Evolutionary conservation across 768 basidiomycete genomes (phyloP).

Genomic region (Nidularia pulvinata): DNA sequence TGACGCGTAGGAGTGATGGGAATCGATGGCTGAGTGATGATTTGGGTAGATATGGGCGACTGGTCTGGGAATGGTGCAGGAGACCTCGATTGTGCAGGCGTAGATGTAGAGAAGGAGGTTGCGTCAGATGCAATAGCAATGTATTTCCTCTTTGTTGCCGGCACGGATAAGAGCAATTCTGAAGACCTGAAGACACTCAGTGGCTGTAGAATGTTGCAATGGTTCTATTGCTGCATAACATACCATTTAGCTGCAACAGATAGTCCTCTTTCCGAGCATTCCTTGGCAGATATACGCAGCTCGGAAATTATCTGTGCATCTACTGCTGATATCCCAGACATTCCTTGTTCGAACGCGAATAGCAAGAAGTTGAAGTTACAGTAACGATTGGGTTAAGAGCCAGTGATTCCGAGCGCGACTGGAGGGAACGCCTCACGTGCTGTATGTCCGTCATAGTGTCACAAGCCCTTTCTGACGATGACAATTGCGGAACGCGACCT

Average conservation of each 20-base stretch:
- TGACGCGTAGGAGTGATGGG: slow-evolving; percentile 23
- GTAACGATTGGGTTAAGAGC: too few relatives aligned
- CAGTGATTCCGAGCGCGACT: too few relatives aligned
- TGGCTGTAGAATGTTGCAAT: too few relatives aligned
- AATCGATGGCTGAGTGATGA: slow-evolving; percentile 20
- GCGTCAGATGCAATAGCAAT: slow-evolving; percentile 13
- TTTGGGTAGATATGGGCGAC: slow-evolving; percentile 29
- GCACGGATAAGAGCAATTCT: slow-evolving; percentile 68
- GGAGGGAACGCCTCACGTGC: too few relatives aligned
- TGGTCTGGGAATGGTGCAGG: slow-evolving; percentile 33
- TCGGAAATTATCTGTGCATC: slow-evolving; percentile 54
- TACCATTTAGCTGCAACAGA: slow-evolving; percentile 79
- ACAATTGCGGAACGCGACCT: too few relatives aligned
- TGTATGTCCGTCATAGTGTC: too few relatives aligned
- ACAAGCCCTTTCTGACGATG: too few relatives aligned
- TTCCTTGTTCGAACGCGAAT: too few relatives aligned
- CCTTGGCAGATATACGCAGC: slow-evolving; percentile 60
- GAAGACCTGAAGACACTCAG: slow-evolving; percentile 55
- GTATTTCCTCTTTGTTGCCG: slow-evolving; percentile 40
- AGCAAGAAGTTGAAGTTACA: too few relatives aligned
- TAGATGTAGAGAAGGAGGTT: slow-evolving; percentile 56
- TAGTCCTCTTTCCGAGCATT: slow-evolving; percentile 76
- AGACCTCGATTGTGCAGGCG: slow-evolving; percentile 49
- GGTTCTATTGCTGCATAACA: slow-evolving; percentile 8
- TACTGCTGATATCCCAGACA: slow-evolving; percentile 16